phyloP scores from a whole-genome alignment of 2,329 filamentous ascomycete genomes.

The Bipolaris zeicola region DNA sequence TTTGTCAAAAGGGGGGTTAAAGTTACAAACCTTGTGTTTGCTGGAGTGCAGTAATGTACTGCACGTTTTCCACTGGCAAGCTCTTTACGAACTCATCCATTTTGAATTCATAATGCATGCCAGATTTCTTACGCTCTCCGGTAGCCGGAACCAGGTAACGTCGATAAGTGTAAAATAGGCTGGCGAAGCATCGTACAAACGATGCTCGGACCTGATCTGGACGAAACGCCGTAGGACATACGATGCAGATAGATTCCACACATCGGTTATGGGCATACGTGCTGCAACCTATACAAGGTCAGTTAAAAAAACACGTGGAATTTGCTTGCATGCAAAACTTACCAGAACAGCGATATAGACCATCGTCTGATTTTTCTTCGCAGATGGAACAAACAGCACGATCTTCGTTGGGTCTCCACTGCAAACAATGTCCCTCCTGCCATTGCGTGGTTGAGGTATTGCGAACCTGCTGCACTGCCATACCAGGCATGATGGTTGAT shows the following conservation, averaged over 20 bases:
- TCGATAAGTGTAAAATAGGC: conserved; percentile 71
- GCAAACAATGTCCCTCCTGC: conserved; percentile 84
- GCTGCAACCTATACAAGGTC: conserved; percentile 57
- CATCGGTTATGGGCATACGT: conserved; percentile 64
- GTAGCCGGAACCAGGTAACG: conserved; percentile 65
- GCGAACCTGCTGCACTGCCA: conserved; percentile 76
- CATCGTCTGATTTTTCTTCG: conserved; percentile 75
- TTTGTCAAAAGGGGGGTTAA: background rate
- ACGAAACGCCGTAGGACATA: conserved; percentile 70
- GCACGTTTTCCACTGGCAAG: conserved; percentile 66
- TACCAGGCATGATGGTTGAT: conserved; percentile 84
- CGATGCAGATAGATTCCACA: conserved; percentile 64
- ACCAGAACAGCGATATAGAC: conserved; percentile 73
- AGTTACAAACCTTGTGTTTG: conserved; percentile 63
- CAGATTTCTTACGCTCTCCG: conserved; percentile 66
- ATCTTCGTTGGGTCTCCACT: conserved; percentile 65
- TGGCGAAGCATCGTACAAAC: conserved; percentile 72
- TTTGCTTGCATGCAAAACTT: conserved; percentile 32
- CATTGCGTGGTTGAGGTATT: conserved; percentile 81
- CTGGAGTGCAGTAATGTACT: conserved; percentile 66
- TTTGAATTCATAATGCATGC: conserved; percentile 68
- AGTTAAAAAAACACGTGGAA: conserved; percentile 27
- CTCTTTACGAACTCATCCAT: conserved; percentile 70
- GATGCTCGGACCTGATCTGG: conserved; percentile 70
- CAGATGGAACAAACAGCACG: conserved; percentile 72